A percentile compares a stretch with the other conserved stretches of the same genome.
Conservation (phyloP, 495 filamentous ascomycete species). For the Hypoxylon subgilvum region DNA sequence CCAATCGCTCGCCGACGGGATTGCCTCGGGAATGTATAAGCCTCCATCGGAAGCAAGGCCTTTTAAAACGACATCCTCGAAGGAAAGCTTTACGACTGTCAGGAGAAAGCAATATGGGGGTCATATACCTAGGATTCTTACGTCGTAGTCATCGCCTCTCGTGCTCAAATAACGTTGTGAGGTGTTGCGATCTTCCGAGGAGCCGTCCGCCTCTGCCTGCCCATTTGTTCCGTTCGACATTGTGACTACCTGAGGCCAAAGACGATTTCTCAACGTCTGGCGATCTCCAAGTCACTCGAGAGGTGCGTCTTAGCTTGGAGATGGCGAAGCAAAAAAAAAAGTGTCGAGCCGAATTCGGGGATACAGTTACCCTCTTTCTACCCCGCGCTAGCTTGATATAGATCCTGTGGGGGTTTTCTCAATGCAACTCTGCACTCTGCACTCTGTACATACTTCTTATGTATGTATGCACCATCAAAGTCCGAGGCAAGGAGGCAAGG, state of each 20-base stretch:
- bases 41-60: constrained; percentile 88
- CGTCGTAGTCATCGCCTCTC: constrained; percentile 77
- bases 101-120: neutral
- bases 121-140: constrained; percentile 49
- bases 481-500: too few relatives aligned
- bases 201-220: constrained; percentile 10
- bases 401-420: neutral
- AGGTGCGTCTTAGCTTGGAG: constrained; percentile 17
- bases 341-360: constrained; percentile 29
- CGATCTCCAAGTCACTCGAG: constrained; percentile 26
- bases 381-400: constrained; percentile 31
- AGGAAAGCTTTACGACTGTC: constrained; percentile 69
- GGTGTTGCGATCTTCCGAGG: constrained; percentile 53
- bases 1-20: constrained; percentile 72
- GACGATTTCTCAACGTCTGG: constrained; percentile 4
- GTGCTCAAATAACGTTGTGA: constrained; percentile 85
- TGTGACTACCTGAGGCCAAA: neutral
- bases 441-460: too few relatives aligned
- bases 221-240: constrained; percentile 35
- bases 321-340: constrained; percentile 18
- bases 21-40: constrained; percentile 85
- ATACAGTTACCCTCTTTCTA: constrained; percentile 11
- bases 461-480: too few relatives aligned
- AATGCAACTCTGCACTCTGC: too few relatives aligned
- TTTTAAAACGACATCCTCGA: constrained; percentile 89